Evolutionary conservation across 2,329 filamentous ascomycete species (phyloP), one percentile per base, ranked within the genome.

Genomic region (Reticulascus tulasneorum): DNA sequence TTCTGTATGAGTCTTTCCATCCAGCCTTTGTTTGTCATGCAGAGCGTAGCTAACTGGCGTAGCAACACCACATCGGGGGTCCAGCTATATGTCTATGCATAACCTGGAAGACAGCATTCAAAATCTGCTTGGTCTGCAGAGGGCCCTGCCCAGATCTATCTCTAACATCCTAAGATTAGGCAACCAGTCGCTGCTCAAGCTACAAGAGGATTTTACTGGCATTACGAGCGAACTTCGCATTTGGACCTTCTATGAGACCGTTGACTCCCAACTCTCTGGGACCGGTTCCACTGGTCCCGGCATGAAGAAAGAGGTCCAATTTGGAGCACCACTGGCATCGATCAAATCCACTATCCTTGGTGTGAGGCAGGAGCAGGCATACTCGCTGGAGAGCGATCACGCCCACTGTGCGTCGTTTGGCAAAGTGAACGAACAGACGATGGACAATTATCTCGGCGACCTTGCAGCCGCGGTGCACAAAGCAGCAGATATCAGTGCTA

Each of bases 231-330:
- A 82, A 37, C 62, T 81, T 33, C 71, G 69, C 7, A 63, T 82
- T 10, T 82, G 77, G 76, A 78, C 76, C 0, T 73, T 81, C 25
- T 76, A 81, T 40, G 78, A 82, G 47, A 82, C 75, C 0, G 67
- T 76, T 7, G 77, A 81, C 50, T 79, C 77, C 1, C 66, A 69
- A 1, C 59, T 81, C 5, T 72, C 71, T 0, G 69, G 69, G 1
- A 50, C 59, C 3, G 62, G 60, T 1, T 50, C 53, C 5, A 59
- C 7, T 50, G 58, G 31, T 9, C 54, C 55, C 25, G 49, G 54
- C 0, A 51, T 59, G 4, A 51, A 53, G 1, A 56, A 59, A 5
- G 70, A 72, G 35, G 64, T 79, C 4, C 74, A 74, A 47, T 79
- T 81, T 39, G 73, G 73, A 7, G 76, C 76, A 0, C 76, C 77